A percentile compares a stretch with the other conserved stretches of the same genome.
phyloP scores from a whole-genome alignment of 805 yeast species.

The Lachancea mirantina region DNA sequence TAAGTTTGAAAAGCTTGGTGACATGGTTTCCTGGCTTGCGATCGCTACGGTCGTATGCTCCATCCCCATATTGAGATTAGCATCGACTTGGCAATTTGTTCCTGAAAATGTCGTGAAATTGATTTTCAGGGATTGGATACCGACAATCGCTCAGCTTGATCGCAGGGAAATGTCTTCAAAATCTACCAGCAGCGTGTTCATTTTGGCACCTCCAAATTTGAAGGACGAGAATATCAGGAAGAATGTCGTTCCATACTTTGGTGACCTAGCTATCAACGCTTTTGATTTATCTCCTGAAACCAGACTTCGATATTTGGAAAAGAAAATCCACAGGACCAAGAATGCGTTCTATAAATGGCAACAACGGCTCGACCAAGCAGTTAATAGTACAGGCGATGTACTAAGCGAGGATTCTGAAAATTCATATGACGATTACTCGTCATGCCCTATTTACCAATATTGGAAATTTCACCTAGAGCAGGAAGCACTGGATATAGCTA shows the following conservation, averaged over 20 bases:
- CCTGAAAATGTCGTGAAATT: slow-evolving; percentile 50
- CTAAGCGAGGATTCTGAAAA: slow-evolving; percentile 24
- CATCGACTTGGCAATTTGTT: slow-evolving; percentile 68
- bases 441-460: slow-evolving; percentile 18
- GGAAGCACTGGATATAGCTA: slow-evolving; percentile 41
- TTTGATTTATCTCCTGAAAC: slow-evolving; percentile 24
- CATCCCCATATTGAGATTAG: slow-evolving; percentile 68
- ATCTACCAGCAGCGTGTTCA: slow-evolving; percentile 47
- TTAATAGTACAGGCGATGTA: no score
- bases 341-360: slow-evolving; percentile 81
- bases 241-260: slow-evolving; percentile 82
- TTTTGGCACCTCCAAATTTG: slow-evolving; percentile 81
- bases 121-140: slow-evolving; percentile 82
- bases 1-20: slow-evolving; percentile 69
- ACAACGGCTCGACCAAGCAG: slow-evolving; percentile 44
- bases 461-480: slow-evolving; percentile 26
- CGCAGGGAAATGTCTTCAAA: slow-evolving; percentile 59
- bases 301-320: slow-evolving; percentile 45
- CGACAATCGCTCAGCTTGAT: slow-evolving; percentile 82
- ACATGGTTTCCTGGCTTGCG: slow-evolving; percentile 92
- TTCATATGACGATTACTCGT: background rate
- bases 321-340: slow-evolving; percentile 57
- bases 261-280: slow-evolving; percentile 59
- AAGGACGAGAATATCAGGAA: slow-evolving; percentile 70
- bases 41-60: slow-evolving; percentile 79